phyloP scores from a whole-genome alignment of 2,329 filamentous ascomycete genomes.

The Ilyonectria robusta region DNA sequence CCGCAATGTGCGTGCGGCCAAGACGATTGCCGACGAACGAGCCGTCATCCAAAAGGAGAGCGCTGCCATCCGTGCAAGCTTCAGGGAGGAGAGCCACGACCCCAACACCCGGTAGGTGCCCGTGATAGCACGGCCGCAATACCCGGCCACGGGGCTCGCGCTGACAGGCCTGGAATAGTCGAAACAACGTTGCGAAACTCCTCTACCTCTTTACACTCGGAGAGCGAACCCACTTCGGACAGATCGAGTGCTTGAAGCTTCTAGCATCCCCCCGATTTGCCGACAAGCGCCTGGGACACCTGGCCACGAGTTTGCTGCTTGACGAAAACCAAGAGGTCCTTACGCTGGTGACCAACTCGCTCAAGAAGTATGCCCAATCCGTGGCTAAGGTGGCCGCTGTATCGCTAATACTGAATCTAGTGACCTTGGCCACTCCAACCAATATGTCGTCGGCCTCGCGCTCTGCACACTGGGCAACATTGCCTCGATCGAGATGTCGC shows the following conservation, averaged over 20 bases:
- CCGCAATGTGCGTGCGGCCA: constrained; percentile 97
- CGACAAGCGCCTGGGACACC: constrained; percentile 95
- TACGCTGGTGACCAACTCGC: constrained; percentile 95
- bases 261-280: constrained; percentile 97
- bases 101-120: constrained; percentile 84
- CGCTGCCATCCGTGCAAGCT: constrained; percentile 96
- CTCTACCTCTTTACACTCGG: constrained; percentile 98
- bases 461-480: constrained; percentile 98
- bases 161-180: constrained; percentile 65
- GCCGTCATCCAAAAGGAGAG: constrained; percentile 99
- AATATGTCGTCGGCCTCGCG: constrained; percentile 97
- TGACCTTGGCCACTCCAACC: constrained; percentile 96
- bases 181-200: constrained; percentile 99
- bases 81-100: constrained; percentile 96
- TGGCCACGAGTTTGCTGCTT: constrained; percentile 94
- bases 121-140: neutral
- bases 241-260: constrained; percentile 99
- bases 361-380: constrained; percentile 82
- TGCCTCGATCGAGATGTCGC: constrained; percentile 97
- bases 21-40: constrained; percentile 98
- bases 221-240: constrained; percentile 97
- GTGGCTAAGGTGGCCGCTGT: constrained; percentile 2
- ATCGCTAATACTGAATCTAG: constrained; percentile 61
- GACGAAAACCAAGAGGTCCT: constrained; percentile 99
- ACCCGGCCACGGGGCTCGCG: neutral